phyloP scores from a whole-genome alignment of 1,139 yeast species.

The Yamadazyma dushanensis region DNA sequence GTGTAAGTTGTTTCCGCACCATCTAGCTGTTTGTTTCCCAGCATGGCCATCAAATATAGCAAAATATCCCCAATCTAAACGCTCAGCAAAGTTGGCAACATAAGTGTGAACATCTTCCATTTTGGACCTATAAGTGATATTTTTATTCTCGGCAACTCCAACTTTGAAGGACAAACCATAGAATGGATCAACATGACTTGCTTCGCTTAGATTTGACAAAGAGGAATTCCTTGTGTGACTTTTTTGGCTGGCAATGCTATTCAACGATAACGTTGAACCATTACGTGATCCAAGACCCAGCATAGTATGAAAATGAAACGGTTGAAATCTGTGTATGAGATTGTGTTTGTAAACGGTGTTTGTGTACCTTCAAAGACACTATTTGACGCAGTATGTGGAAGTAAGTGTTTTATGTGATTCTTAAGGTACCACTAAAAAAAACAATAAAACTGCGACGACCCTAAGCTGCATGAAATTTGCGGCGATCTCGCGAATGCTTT shows the following conservation, averaged over 20 bases:
- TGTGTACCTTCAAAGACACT: no score
- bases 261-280: slow-evolving; percentile 16
- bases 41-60: slow-evolving; percentile 98
- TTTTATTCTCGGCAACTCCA: slow-evolving; percentile 89
- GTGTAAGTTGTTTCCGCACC: slow-evolving; percentile 92
- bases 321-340: neutral
- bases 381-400: neutral
- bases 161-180: slow-evolving; percentile 65
- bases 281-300: slow-evolving; percentile 9
- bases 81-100: slow-evolving; percentile 87
- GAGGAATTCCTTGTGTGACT: slow-evolving; percentile 16
- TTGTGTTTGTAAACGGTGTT: neutral
- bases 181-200: slow-evolving; percentile 33
- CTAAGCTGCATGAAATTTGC: neutral
- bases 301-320: neutral
- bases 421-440: neutral
- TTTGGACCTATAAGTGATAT: slow-evolving; percentile 73
- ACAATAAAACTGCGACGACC: neutral
- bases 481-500: neutral
- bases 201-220: slow-evolving; percentile 14
- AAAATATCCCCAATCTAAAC: slow-evolving; percentile 92
- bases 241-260: slow-evolving; percentile 10
- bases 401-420: neutral
- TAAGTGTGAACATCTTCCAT: slow-evolving; percentile 98
- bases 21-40: slow-evolving; percentile 88